These are phyloP conservation scores for Fusarium caatingaense DNA, from an alignment of 2,329 filamentous ascomycete genomes.

Conservation along the genomic window DNA sequence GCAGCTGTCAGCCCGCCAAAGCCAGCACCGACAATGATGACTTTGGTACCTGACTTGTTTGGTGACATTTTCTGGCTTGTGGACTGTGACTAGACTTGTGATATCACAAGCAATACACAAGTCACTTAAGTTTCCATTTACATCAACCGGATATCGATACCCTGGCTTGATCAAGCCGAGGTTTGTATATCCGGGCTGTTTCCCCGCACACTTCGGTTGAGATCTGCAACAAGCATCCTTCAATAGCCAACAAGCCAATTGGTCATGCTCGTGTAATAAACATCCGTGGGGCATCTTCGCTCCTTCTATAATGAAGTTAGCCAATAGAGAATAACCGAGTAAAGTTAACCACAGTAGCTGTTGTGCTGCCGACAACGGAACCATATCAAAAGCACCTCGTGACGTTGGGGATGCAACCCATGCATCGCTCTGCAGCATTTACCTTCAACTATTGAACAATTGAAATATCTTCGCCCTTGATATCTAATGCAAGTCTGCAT, in stretches of 20 bases:
- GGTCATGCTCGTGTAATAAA: neutral
- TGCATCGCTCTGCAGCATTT: too few species aligned
- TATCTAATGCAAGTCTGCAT: neutral
- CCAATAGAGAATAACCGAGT: neutral
- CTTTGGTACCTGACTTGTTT: conserved; percentile 27
- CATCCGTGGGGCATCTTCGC: too few species aligned
- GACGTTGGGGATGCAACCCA: neutral
- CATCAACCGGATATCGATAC: neutral
- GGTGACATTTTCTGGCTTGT: conserved; percentile 12
- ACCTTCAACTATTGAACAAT: neutral
- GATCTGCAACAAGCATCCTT: conserved; percentile 4
- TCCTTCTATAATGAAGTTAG: rapidly evolving
- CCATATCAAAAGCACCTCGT: neutral
- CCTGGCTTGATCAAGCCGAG: conserved; percentile 8
- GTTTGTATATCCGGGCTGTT: neutral
- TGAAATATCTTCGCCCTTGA: neutral
- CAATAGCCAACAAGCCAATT: neutral
- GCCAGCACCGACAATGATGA: conserved; percentile 36
- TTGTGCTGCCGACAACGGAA: neutral
- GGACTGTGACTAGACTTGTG: rapidly evolving
- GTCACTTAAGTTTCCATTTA: neutral
- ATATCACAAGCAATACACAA: neutral
- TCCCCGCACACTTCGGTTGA: conserved; percentile 4
- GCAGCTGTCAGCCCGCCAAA: conserved; percentile 35
- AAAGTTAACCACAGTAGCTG: too few species aligned